Percentiles rank a stretch among this genome's conserved stretches.
phyloP scores from a whole-genome alignment of 108 stramenopile genomes.

The Stephanodiscus triporus region DNA sequence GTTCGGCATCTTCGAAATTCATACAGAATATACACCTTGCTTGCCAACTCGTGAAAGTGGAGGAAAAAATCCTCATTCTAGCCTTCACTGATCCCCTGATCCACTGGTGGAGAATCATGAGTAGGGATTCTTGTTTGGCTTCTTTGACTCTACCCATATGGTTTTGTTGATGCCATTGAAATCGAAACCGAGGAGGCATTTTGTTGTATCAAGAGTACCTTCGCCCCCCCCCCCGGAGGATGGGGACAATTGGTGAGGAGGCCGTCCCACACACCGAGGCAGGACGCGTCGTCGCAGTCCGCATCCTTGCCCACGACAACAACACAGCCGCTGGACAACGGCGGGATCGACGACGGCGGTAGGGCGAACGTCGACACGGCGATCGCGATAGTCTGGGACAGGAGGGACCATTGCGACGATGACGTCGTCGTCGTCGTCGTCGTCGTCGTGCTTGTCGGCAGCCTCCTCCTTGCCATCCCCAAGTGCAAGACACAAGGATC shows the following conservation, averaged over 20 bases:
- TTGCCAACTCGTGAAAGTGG: conserved; percentile 78
- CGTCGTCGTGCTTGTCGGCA: too few relatives aligned
- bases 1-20: conserved; percentile 60
- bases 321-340: not conserved
- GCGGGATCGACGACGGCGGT: not conserved
- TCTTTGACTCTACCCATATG: not conserved
- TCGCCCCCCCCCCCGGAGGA: conserved; percentile 8
- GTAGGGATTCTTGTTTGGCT: not conserved
- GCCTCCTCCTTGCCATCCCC: too few relatives aligned
- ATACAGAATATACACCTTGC: conserved; percentile 70
- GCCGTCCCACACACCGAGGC: conserved; percentile 90
- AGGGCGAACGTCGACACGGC: not conserved
- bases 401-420: conserved; percentile 7
- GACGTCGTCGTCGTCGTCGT: not conserved
- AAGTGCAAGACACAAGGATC: too few relatives aligned
- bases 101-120: not conserved
- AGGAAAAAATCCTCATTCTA: conserved; percentile 67
- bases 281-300: conserved; percentile 64
- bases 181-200: too few relatives aligned
- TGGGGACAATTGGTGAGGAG: conserved; percentile 81
- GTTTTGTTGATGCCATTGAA: not conserved
- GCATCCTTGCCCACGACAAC: conserved; percentile 69
- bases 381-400: conserved; percentile 10
- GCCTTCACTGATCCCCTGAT: not conserved
- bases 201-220: too few relatives aligned